Conservation (phyloP, 306 rosid species). For the peach (Prunus persica) region DNA sequence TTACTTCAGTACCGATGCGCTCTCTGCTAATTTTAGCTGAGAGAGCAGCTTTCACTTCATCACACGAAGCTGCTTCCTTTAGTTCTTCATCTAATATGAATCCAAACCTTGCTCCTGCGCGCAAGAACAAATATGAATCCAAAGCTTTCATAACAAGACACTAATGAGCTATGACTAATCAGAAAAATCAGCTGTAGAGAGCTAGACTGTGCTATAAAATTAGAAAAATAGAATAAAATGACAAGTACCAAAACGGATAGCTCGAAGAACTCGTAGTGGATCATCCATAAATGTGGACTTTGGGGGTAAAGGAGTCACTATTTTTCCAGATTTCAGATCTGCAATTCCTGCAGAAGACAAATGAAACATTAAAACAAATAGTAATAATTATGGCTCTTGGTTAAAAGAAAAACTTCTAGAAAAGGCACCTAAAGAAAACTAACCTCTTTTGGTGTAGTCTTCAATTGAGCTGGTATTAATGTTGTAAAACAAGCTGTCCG, state of each 20-base stretch:
- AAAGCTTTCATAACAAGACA: neutral
- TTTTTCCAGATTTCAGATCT: constrained; percentile 77
- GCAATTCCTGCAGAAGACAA: constrained; percentile 51
- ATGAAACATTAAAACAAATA: neutral
- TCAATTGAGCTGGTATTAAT: constrained; percentile 75
- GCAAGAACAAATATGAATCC: constrained; percentile 4
- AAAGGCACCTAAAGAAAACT: constrained; percentile 3
- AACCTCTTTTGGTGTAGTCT: constrained; percentile 84
- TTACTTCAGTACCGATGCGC: constrained; percentile 86
- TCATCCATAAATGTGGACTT: constrained; percentile 89
- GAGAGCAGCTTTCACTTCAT: constrained; percentile 80
- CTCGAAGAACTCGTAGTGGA: constrained; percentile 90
- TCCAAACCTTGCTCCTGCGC: constrained; percentile 75
- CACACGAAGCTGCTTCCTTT: constrained; percentile 78
- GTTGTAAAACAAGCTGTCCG: constrained; percentile 82
- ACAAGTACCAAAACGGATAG: constrained; percentile 79
- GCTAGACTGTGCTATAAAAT: neutral
- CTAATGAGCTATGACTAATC: neutral
- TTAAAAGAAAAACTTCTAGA: neutral
- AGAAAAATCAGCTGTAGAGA: neutral
- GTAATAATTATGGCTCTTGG: neutral
- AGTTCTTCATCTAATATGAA: constrained; percentile 74
- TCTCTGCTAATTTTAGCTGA: constrained; percentile 87
- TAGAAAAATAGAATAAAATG: constrained; percentile 4
- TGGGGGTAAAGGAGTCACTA: constrained; percentile 89